phyloP scores from a whole-genome alignment of 352 stramenopile genomes.

The Stramenopiles sp. region DNA sequence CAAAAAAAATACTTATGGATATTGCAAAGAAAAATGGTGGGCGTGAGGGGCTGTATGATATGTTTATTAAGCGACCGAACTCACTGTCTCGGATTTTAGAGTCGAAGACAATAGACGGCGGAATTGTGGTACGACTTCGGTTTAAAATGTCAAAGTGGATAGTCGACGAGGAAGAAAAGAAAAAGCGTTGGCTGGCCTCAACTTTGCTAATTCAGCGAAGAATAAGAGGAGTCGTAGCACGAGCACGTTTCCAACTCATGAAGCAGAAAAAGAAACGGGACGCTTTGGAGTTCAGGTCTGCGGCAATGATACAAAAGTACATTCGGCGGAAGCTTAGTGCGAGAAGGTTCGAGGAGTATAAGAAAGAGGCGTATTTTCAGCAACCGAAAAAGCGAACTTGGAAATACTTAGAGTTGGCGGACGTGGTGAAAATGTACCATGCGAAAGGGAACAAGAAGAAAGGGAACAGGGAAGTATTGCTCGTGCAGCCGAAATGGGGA shows the following conservation, averaged over 20 bases:
- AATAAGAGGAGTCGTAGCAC: background rate
- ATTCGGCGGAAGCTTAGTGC: background rate
- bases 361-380: background rate
- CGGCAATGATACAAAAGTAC: background rate
- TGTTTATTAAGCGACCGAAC: background rate
- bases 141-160: background rate
- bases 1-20: background rate
- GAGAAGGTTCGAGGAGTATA: background rate
- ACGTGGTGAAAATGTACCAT: background rate
- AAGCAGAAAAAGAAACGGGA: background rate
- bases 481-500: background rate
- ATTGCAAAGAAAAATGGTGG: constrained; percentile 5
- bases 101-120: background rate
- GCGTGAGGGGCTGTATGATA: background rate
- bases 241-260: background rate
- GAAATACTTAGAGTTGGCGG: background rate
- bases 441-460: background rate
- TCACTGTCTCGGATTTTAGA: background rate
- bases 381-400: background rate
- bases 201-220: background rate
- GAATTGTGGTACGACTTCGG: background rate
- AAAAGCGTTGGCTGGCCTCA: background rate
- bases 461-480: background rate
- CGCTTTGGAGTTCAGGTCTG: background rate
- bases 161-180: background rate